Evolutionary conservation across 257 asterid genomes (phyloP).

Genomic region (Solanum dulcamara): DNA sequence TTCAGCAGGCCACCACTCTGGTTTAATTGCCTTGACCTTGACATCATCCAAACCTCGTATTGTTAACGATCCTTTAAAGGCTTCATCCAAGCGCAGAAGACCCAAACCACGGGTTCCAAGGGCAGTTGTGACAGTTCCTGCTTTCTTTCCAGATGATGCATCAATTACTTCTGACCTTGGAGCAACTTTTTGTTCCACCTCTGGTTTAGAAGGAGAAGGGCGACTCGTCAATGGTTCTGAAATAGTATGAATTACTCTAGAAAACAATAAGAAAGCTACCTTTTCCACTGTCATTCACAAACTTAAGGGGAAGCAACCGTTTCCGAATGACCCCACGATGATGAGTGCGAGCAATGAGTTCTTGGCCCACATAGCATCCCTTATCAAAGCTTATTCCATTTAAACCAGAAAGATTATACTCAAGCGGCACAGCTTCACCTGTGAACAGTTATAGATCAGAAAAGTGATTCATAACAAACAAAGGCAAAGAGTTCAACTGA

Average conservation of each 20-base stretch:
- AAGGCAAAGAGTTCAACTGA: background rate
- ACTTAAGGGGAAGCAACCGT: slow-evolving; percentile 65
- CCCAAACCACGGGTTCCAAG: slow-evolving; percentile 71
- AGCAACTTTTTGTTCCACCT: slow-evolving; percentile 43
- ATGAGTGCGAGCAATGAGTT: slow-evolving; percentile 83
- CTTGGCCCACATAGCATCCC: slow-evolving; percentile 94
- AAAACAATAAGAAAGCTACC: slow-evolving; percentile 24
- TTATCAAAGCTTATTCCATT: slow-evolving; percentile 87
- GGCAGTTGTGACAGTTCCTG: slow-evolving; percentile 61
- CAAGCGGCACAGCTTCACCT: slow-evolving; percentile 90
- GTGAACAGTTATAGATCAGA: background rate
- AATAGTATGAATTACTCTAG: background rate
- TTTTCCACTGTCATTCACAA: slow-evolving; percentile 34
- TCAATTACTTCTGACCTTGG: slow-evolving; percentile 51
- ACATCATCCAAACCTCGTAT: slow-evolving; percentile 50
- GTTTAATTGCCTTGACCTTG: slow-evolving; percentile 40
- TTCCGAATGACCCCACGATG: slow-evolving; percentile 82
- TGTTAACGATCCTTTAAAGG: slow-evolving; percentile 39
- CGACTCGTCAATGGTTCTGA: background rate
- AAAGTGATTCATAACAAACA: background rate
- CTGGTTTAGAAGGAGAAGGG: slow-evolving; percentile 17
- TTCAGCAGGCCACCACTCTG: slow-evolving; percentile 93
- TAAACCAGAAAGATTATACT: slow-evolving; percentile 74
- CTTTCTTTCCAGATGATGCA: slow-evolving; percentile 40
- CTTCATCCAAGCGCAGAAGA: slow-evolving; percentile 49